Conservation (phyloP, 2,329 filamentous ascomycete genomes). For the Cadophora sp. region DNA sequence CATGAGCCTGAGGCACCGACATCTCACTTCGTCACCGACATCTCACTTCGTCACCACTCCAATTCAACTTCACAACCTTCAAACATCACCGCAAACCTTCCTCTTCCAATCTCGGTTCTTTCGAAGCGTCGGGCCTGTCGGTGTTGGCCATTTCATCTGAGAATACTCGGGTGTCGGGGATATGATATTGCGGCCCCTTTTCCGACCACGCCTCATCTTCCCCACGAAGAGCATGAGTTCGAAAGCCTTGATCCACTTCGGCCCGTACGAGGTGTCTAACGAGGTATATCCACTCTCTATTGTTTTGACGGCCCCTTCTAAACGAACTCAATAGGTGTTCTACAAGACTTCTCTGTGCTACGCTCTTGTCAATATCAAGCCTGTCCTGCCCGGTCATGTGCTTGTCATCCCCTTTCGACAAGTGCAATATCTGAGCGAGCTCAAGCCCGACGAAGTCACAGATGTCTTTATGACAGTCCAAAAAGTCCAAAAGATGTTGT, state of each 20-base stretch:
- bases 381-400: slow-evolving; percentile 90
- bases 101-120: background rate
- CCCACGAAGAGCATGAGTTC: slow-evolving; percentile 35
- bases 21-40: background rate
- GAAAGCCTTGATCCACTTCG: slow-evolving; percentile 66
- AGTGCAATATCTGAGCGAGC: slow-evolving; percentile 67
- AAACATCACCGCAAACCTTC: slow-evolving; percentile 9
- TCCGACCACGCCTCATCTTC: slow-evolving; percentile 22
- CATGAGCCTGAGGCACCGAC: slow-evolving; percentile 16
- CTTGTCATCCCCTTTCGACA: slow-evolving; percentile 79
- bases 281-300: slow-evolving; percentile 59
- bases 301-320: background rate
- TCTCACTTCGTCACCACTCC: background rate
- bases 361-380: slow-evolving; percentile 94
- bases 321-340: slow-evolving; percentile 71
- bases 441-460: slow-evolving; percentile 47
- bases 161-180: background rate
- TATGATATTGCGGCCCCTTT: slow-evolving; percentile 33
- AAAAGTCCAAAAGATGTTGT: slow-evolving; percentile 78
- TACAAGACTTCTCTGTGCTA: slow-evolving; percentile 80
- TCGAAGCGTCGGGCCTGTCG: background rate
- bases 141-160: background rate
- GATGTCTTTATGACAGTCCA: slow-evolving; percentile 92
- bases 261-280: slow-evolving; percentile 76
- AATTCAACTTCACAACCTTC: slow-evolving; percentile 6